Conservation (phyloP, 78 protist species). For the Monosiga brevicollis region DNA sequence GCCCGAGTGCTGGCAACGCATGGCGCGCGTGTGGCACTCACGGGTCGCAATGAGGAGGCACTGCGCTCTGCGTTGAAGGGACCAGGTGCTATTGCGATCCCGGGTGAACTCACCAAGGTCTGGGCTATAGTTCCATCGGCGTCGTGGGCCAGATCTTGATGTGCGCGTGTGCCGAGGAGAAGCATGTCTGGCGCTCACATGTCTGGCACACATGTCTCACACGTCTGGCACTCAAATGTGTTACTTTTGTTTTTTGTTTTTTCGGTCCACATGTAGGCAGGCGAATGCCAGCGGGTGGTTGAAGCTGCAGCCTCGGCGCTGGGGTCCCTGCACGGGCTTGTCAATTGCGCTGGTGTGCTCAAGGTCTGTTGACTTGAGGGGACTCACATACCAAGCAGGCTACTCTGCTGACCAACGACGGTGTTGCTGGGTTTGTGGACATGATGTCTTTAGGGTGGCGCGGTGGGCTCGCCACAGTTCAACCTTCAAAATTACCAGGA, state of each 20-base stretch:
- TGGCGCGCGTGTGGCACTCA: neutral
- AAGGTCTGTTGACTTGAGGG: too few species aligned
- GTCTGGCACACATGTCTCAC: neutral
- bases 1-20: neutral
- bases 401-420: too few species aligned
- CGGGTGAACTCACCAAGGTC: neutral
- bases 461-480: neutral
- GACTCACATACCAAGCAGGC: too few species aligned
- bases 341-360: constrained; percentile 32
- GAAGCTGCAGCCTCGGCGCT: neutral
- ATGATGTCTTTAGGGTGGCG: constrained; percentile 1
- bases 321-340: neutral
- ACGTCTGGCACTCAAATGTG: neutral
- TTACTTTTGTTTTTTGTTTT: neutral
- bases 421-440: neutral
- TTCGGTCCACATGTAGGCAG: neutral
- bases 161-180: neutral
- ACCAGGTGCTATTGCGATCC: too few species aligned
- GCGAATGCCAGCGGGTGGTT: constrained; percentile 1
- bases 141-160: too few species aligned
- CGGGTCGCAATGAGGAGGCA: neutral
- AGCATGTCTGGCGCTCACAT: neutral
- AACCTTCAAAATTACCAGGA: constrained; percentile 4
- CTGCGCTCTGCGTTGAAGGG: too few species aligned
- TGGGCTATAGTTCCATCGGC: too few species aligned